phyloP scores from a whole-genome alignment of 352 stramenopile species.

The Phytophthora lateralis region DNA sequence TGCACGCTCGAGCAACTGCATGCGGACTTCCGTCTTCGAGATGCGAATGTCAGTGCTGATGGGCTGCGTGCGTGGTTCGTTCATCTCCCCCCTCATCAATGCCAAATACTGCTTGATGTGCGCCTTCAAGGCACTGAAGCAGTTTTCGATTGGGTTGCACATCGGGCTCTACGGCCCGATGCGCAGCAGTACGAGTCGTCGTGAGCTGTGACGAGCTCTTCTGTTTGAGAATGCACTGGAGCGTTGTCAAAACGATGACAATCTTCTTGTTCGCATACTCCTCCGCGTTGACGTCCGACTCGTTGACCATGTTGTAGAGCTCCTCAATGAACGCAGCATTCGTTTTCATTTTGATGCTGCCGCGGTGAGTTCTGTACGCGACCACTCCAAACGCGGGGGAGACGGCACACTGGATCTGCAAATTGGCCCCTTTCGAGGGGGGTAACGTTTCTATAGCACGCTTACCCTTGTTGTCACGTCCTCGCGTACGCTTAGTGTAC shows the following conservation, averaged over 20 bases:
- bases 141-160: slow-evolving; percentile 33
- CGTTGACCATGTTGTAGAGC: slow-evolving; percentile 13
- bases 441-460: slow-evolving; percentile 4
- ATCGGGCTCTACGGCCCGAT: slow-evolving; percentile 25
- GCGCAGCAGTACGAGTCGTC: slow-evolving; percentile 27
- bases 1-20: slow-evolving; percentile 6
- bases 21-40: slow-evolving; percentile 3
- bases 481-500: slow-evolving; percentile 22
- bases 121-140: slow-evolving; percentile 20
- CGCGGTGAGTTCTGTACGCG: slow-evolving; percentile 1
- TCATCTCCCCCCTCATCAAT: not conserved
- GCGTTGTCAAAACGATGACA: slow-evolving; percentile 33
- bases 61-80: not conserved
- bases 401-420: slow-evolving; percentile 30
- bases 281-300: slow-evolving; percentile 3
- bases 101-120: slow-evolving; percentile 17
- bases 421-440: slow-evolving; percentile 20
- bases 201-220: not conserved
- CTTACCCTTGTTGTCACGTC: slow-evolving; percentile 6
- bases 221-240: slow-evolving; percentile 17
- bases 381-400: slow-evolving; percentile 12
- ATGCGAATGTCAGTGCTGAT: not conserved
- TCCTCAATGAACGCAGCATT: slow-evolving; percentile 25
- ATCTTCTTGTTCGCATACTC: slow-evolving; percentile 31
- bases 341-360: slow-evolving; percentile 31